Conservation (phyloP, 2,329 filamentous ascomycete genomes). For the Helotiales sp. region DNA sequence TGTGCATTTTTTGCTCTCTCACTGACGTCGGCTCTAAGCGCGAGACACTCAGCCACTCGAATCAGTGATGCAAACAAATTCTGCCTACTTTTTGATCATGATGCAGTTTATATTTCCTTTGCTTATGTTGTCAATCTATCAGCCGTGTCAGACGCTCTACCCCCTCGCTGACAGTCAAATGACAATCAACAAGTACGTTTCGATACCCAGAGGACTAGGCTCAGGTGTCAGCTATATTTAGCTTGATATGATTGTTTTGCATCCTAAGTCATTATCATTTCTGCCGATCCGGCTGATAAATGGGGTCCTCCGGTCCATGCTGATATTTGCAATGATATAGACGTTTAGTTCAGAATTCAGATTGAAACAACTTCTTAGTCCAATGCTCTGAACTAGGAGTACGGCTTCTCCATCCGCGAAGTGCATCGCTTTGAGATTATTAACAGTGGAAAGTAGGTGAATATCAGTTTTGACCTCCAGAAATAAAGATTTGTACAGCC, state of each 20-base stretch:
- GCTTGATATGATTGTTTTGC: slow-evolving; percentile 2
- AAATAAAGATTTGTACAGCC: neutral
- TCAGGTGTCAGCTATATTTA: neutral
- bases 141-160: neutral
- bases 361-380: neutral
- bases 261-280: neutral
- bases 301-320: slow-evolving; percentile 3
- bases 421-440: neutral
- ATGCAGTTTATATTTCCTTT: neutral
- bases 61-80: neutral
- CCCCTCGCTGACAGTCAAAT: neutral
- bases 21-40: neutral
- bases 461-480: neutral
- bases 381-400: neutral
- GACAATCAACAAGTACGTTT: neutral
- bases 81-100: neutral
- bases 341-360: neutral
- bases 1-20: neutral
- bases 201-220: neutral
- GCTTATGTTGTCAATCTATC: neutral
- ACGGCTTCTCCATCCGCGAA: neutral
- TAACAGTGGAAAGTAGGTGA: neutral
- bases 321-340: slow-evolving; percentile 2
- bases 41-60: too few relatives aligned
- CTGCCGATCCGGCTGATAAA: slow-evolving; percentile 18